Evolutionary conservation across 2,329 filamentous ascomycete genomes (phyloP).

Genomic region (Lachnum nothofagi): DNA sequence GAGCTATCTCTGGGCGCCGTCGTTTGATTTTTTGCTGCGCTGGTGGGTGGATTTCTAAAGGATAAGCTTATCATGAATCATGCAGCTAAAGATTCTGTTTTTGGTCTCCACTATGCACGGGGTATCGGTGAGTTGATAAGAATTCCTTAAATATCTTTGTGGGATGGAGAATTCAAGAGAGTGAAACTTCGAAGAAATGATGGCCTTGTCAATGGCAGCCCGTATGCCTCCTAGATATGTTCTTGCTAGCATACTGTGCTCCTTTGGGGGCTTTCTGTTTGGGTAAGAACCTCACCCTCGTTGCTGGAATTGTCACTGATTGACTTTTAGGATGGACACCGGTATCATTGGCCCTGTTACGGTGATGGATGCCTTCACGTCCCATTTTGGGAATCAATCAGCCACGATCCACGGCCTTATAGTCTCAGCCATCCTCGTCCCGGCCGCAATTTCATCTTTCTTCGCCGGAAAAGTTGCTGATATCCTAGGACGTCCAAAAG

Average conservation of each 20-base stretch:
- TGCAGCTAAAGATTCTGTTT: background rate
- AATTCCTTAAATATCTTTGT: background rate
- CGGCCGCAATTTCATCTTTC: slow-evolving; percentile 52
- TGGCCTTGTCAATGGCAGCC: background rate
- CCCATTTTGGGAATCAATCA: slow-evolving; percentile 45
- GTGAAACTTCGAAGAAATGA: background rate
- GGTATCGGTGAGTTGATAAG: background rate
- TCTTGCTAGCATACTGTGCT: slow-evolving; percentile 24
- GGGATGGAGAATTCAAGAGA: no score
- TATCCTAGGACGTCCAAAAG: slow-evolving; percentile 44
- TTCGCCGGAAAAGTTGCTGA: slow-evolving; percentile 52
- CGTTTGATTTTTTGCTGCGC: no score
- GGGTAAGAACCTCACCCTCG: slow-evolving; percentile 17
- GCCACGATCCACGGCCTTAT: slow-evolving; percentile 51
- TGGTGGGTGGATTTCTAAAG: background rate
- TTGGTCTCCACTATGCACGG: background rate
- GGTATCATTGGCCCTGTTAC: slow-evolving; percentile 49
- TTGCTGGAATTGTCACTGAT: background rate
- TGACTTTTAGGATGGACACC: slow-evolving; percentile 38
- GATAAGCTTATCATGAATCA: background rate
- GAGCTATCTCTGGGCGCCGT: background rate
- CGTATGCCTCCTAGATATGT: slow-evolving; percentile 25
- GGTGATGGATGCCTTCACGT: slow-evolving; percentile 42
- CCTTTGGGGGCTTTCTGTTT: slow-evolving; percentile 27
- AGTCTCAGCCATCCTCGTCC: slow-evolving; percentile 55